Evolutionary conservation across 495 filamentous ascomycete species (phyloP).

Genomic region (Aspergillus cristatus): DNA sequence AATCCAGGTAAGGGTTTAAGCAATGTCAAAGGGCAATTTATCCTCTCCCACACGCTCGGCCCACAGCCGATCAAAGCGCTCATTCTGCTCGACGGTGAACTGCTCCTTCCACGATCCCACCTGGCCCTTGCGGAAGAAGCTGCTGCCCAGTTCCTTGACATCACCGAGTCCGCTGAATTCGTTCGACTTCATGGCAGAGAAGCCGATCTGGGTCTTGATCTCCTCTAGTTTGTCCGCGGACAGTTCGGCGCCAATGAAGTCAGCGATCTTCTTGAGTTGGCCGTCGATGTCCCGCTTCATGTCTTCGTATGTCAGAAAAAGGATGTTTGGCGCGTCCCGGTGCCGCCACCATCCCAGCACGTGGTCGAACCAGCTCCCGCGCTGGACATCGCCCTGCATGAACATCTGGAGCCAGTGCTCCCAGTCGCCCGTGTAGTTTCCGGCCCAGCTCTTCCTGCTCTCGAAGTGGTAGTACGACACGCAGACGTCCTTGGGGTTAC

Average conservation of each 20-base stretch:
- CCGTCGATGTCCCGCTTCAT: background rate
- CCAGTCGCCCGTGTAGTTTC: background rate
- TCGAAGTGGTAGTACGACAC: conserved; percentile 2
- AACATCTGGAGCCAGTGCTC: conserved; percentile 1
- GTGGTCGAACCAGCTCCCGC: background rate
- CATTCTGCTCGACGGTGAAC: background rate
- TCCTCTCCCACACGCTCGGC: too few species aligned
- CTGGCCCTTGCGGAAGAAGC: conserved; percentile 2
- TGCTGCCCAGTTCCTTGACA: background rate
- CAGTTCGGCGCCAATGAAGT: background rate
- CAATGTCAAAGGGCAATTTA: too few species aligned
- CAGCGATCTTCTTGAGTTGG: background rate
- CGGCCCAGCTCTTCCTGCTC: background rate
- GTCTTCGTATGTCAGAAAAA: conserved; percentile 1
- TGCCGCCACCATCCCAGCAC: conserved; percentile 1
- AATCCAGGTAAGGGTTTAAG: too few species aligned
- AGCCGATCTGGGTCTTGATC: background rate
- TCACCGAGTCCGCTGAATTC: background rate
- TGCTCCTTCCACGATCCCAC: conserved; percentile 2
- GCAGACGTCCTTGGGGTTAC: conserved; percentile 1
- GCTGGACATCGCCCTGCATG: background rate
- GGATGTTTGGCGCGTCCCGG: background rate
- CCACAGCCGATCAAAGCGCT: background rate
- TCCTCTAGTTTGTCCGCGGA: background rate
- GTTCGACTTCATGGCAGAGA: background rate